Percentiles rank a stretch among this genome's conserved stretches.
phyloP scores from a whole-genome alignment of 2,329 filamentous ascomycete genomes.

The Phyllosticta citriasiana region DNA sequence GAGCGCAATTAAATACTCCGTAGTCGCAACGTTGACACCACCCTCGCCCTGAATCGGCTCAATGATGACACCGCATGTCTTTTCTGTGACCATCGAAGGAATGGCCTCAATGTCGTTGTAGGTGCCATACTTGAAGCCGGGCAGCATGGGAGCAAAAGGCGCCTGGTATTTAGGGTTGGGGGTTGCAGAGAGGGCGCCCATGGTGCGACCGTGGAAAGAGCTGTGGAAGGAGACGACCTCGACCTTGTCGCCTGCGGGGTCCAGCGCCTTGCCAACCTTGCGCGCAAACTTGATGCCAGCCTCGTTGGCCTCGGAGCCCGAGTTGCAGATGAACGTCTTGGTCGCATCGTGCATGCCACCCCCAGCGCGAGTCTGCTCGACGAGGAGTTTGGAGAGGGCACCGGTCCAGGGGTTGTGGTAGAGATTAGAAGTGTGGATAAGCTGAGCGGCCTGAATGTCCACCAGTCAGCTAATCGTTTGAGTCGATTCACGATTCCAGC shows the following conservation, averaged over 20 bases:
- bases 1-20: conserved; percentile 77
- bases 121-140: conserved; percentile 77
- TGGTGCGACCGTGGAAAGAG: conserved; percentile 93
- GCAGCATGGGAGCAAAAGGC: conserved; percentile 90
- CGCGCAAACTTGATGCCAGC: conserved; percentile 94
- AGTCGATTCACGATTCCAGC: neutral
- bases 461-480: neutral
- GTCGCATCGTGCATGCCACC: conserved; percentile 73
- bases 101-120: conserved; percentile 75
- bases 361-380: conserved; percentile 68
- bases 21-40: conserved; percentile 72
- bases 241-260: conserved; percentile 61
- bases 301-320: conserved; percentile 93
- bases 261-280: conserved; percentile 71
- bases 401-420: conserved; percentile 98
- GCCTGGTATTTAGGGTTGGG: conserved; percentile 97
- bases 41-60: conserved; percentile 98
- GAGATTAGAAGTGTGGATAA: conserved; percentile 89
- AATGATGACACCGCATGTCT: conserved; percentile 87
- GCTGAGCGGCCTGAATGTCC: conserved; percentile 43
- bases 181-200: conserved; percentile 90
- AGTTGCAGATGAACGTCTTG: conserved; percentile 90
- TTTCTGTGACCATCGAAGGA: conserved; percentile 63
- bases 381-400: conserved; percentile 71
- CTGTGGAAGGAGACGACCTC: conserved; percentile 86